Base-by-base conservation (phyloP, 2,329 filamentous ascomycete species). In the Didymella segeticola region DNA sequence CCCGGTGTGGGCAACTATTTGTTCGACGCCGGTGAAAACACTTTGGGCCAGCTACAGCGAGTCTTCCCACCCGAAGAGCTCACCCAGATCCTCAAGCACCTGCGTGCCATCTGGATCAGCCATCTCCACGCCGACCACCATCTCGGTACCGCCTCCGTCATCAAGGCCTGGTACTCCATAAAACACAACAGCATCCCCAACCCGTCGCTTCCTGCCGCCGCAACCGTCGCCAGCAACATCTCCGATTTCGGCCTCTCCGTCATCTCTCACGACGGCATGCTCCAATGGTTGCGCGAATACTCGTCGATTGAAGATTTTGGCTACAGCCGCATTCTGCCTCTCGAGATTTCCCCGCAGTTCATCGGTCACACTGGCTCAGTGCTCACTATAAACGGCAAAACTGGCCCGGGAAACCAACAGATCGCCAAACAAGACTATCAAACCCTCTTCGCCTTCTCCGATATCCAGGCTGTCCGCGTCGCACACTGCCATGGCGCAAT, bases 121-220 rank as follows among this genome's bases (percentile, higher is more conserved):
- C 95, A 99, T 77, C 80, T 96, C 58, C 95, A 99, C 74, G 95
- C 95, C 4, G 95, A 99, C 76, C 95, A 99, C 75, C 95, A 98
- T 70, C 83, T 99, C 17, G 95, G 95, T 23, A 90, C 87, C 1
- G 82, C 85, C n/a, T 84, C 87, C 5, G 79, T 98, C n/a, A 85
- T 98, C 67, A 87, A 85, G 66, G 90, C 89, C 5, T 96, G 92
- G 90, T 86, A 90, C 61, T 66, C 79, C 48, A 82, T 86, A 36
- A 80, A 80, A 17, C 83, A 85, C 62, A 62, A 65, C 25, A 57
- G 67, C 19, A 57, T 72, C 14, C 75, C 77, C 3, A 61, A 67
- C 2, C 31, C 57, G 25, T 46, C 51, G 14, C 61, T 50, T 17
- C 64, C 63, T 12, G 51, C 47, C 6, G 58, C 58, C 5, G 33